Percentiles rank a stretch among this genome's conserved stretches.
Evolutionary conservation across 495 filamentous ascomycete species (phyloP).

Genomic region (Aspergillus sclerotiicarbonarius): DNA sequence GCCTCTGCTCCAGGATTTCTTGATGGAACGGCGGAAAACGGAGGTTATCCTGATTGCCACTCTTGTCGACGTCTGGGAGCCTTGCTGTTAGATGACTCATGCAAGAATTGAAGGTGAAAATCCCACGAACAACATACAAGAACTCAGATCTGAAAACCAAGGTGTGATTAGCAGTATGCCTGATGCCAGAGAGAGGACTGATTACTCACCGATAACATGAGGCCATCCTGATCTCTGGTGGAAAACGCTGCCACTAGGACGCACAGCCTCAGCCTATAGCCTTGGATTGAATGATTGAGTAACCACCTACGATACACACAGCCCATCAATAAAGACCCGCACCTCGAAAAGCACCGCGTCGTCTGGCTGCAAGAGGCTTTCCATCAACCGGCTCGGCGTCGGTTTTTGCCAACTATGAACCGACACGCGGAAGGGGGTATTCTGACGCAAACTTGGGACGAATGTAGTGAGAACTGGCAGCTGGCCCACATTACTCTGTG

Average conservation of each 20-base stretch:
- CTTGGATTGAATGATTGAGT: neutral
- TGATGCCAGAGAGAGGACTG: neutral
- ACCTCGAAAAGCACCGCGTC: slow-evolving; percentile 65
- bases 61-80: slow-evolving; percentile 55
- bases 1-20: slow-evolving; percentile 66
- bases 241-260: slow-evolving; percentile 51
- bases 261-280: neutral
- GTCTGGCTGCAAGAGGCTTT: slow-evolving; percentile 57
- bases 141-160: slow-evolving; percentile 19
- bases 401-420: slow-evolving; percentile 79
- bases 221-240: slow-evolving; percentile 59
- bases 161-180: neutral
- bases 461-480: slow-evolving; percentile 76
- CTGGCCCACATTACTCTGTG: slow-evolving; percentile 37
- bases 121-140: slow-evolving; percentile 5
- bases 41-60: slow-evolving; percentile 60
- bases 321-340: slow-evolving; percentile 69
- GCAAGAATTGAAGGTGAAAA: neutral
- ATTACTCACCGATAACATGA: slow-evolving; percentile 49
- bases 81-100: neutral
- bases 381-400: slow-evolving; percentile 58
- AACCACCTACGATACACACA: slow-evolving; percentile 57
- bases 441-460: slow-evolving; percentile 61
- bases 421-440: slow-evolving; percentile 69
- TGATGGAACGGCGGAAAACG: slow-evolving; percentile 73